Base-by-base conservation (phyloP, 192 early-diverging fungal species). In the Coemansia javaensis region DNA sequence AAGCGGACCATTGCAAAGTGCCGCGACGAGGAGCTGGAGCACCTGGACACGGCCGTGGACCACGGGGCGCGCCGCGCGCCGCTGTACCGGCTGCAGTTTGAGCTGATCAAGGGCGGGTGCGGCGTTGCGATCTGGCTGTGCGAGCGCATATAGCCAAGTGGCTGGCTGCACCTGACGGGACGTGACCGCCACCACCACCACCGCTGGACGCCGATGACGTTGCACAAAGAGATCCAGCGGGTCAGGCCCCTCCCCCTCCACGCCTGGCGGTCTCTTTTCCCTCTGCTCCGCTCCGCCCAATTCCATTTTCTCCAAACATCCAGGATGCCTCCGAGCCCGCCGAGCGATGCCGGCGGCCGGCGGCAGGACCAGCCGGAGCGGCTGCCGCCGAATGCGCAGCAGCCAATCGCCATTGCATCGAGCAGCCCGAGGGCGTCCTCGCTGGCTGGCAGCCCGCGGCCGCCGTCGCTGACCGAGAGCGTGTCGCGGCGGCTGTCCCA, bases 1-100 rank as follows among this genome's bases (percentile, higher is more conserved):
- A 50, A 49, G 47, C 60, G 82, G 80, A 78, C 84, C 2, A 84
- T 98, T 39, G 81, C 89, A 45, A 79, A 88, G 56, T 94, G 92
- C 45, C 72, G 93, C 5, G 95, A 98, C 57, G 93, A 96, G 52
- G 95, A 98, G 66, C 80, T 98, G 18, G 92, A 96, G 56, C 93
- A 98, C 64, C 56, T 88, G 43, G 87, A 91, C 64, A 89, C 86
- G 23, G 93, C 95, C 11, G 76, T 98, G 1, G 85, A 88, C 27
- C 78, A 91, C 44, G 89, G 93, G 36, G 85, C 93, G 10, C 58
- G 59, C n/a, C 47, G 86, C 80, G 94, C 94, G 8, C 90, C 91
- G 12, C 75, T 85, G 32, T 81, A 95, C 52, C 65, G 73, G 36
- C 62, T 79, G 7, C 79, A 95, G 34, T 84, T 81, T 44, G 70